Evolutionary conservation across 2,329 filamentous ascomycete species (phyloP), one percentile per base, ranked within the genome.

Genomic region (Hysterium pulicare): DNA sequence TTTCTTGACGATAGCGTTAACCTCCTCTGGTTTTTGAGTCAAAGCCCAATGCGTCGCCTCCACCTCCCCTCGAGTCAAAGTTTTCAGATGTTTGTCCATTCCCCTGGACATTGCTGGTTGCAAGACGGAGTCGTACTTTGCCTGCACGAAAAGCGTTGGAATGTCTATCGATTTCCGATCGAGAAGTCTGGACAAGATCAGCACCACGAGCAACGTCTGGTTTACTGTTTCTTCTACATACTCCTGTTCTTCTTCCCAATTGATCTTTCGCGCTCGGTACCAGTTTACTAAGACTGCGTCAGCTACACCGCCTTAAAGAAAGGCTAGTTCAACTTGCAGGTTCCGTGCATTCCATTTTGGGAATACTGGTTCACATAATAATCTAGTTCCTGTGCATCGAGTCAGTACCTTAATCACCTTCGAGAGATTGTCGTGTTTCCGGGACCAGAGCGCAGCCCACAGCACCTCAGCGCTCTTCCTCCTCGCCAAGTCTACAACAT

Each of bases 31-130:
- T 49, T 78, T 79, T 72, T 95, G 81, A 73, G 81, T 83, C 61
- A 95, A 69, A 34, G 84, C 87, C 91, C 91, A 97, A 68, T 97
- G 93, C 15, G 76, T 73, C 0, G 84, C 77, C 26, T 83, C 67
- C 41, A 95, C 83, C 61, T 86, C 79, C 7, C 70, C 75, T 46
- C 76, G 74, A 6, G 79, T 85, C 57, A 94, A 66, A 35, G 81
- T 75, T 2, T 79, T 77, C 46, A 91, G 81, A 48, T 72, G 70
- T 50, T 74, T 71, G 16, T 82, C 82, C 88, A 95, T 95, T 0
- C 79, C 78, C 19, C 67, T 69, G 1, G 84, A 78, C 78, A 96
- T 79, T 30, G 75, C 71, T 1, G 87, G 82, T 43, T 83, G 85
- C 52, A 97, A 71, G 1, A 90, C 86, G 0, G 57, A 55, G 64